A percentile compares a stretch with the other conserved stretches of the same genome.
These are phyloP conservation scores for Hypoxylon sp. DNA, from an alignment of 2,329 filamentous ascomycete genomes.

Conservation along the genomic window DNA sequence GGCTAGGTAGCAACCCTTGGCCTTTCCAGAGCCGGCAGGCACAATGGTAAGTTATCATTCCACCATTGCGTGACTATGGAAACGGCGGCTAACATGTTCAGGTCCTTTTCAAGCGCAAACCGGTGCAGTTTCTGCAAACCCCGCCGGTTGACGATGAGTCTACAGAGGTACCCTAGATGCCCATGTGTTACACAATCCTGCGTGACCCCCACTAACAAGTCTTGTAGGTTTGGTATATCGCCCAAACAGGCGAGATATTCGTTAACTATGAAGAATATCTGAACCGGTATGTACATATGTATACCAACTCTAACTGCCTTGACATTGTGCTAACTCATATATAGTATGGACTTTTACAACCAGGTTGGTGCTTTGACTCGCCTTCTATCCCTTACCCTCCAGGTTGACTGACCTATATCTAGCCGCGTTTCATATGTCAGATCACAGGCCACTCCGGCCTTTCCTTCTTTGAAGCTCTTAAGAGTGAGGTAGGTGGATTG, in stretches of 20 bases:
- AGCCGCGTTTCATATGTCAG: constrained; percentile 94
- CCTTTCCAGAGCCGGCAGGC: constrained; percentile 50
- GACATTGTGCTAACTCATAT: constrained; percentile 31
- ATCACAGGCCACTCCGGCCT: constrained; percentile 94
- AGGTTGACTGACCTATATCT: constrained; percentile 39
- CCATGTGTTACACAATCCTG: constrained; percentile 34
- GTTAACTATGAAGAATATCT: constrained; percentile 90
- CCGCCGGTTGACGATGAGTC: constrained; percentile 84
- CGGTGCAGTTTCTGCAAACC: constrained; percentile 83
- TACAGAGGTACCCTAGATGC: constrained; percentile 70
- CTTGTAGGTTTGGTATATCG: constrained; percentile 88
- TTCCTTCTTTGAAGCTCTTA: constrained; percentile 91
- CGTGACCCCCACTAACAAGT: constrained; percentile 46
- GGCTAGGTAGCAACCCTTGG: constrained; percentile 33
- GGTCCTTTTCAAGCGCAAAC: constrained; percentile 97
- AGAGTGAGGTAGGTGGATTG: constrained; percentile 81
- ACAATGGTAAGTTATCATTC: constrained; percentile 55
- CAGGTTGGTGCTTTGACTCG: constrained; percentile 70
- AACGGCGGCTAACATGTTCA: constrained; percentile 57
- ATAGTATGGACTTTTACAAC: constrained; percentile 92
- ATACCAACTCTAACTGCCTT: constrained; percentile 19
- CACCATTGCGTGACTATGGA: constrained; percentile 7
- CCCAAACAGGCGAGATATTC: constrained; percentile 92
- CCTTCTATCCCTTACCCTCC: constrained; percentile 4
- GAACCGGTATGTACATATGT: constrained; percentile 72